Base-by-base conservation (phyloP, 805 yeast genomes). In the Ogataea ramenticola region DNA sequence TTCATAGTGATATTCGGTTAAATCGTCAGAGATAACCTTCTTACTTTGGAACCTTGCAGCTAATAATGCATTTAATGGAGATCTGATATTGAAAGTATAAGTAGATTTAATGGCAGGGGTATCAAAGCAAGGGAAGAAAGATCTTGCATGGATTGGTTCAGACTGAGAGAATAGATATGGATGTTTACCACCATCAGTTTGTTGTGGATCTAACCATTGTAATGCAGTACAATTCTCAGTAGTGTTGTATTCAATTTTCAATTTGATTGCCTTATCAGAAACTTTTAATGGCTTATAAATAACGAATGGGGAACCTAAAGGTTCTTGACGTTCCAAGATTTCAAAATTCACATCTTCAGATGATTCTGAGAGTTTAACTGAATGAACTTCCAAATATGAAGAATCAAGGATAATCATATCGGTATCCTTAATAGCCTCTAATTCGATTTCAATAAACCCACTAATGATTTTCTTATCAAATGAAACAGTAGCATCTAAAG, bases 71-170 rank as follows among this genome's bases (percentile, higher is more conserved):
- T 85, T 85, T 43, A 75, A 70, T 15, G 79, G 73, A 2, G 95
- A 85, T 36, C 62, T 71, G 43, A 85, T 79, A 21, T 65, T 66
- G 49, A 82, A 79, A 16, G 66, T 60, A 55, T 72, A 85, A 1
- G 81, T 70, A 1, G 89, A 74, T 60, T 89, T 89, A 27, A 88
- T 73, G 0, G 91, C 74, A 1, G 96, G 96, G 0, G 96, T 88
- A 62, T 89, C 96, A 58, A 89, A 89, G 55, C 88, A 85, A 9
- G 96, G 96, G 66, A 85, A 82, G 56, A 88, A 71, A 15, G 91
- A 77, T 56, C 96, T 74, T 7, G 96, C 93, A 57, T 89, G 96
- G 50, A 86, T 88, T 32, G 96, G 89, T 66, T 89, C 95, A 58
- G 95, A 77, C 65, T 89, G 96, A 11, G 96, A 86, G 61, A 88